These are phyloP conservation scores for Gaultheria prostrata DNA, from an alignment of 148 eudicot species.

Conservation along the genomic window DNA sequence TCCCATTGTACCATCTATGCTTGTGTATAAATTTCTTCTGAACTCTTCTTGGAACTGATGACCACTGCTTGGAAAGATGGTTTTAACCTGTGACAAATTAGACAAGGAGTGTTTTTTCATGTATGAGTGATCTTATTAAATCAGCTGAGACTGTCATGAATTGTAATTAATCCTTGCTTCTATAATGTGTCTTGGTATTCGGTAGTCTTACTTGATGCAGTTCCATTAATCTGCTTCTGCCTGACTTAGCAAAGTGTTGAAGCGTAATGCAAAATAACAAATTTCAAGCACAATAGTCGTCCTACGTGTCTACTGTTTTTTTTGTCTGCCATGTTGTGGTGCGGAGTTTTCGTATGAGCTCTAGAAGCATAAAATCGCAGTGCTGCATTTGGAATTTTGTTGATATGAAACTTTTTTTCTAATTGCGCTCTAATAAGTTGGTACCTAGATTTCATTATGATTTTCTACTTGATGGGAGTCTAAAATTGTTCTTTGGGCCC, in stretches of 20 bases:
- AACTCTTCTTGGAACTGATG: too few relatives aligned
- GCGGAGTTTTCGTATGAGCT: background rate
- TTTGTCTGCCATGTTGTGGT: background rate
- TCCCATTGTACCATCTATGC: too few relatives aligned
- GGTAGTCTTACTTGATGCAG: background rate
- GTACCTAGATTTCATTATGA: background rate
- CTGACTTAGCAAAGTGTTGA: background rate
- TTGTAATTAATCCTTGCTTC: background rate
- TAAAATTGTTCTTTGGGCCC: background rate
- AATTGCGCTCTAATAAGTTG: too few relatives aligned
- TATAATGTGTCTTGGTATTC: background rate
- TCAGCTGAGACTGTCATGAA: background rate
- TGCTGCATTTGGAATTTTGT: background rate
- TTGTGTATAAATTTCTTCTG: too few relatives aligned
- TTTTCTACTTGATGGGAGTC: background rate
- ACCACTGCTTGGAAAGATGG: too few relatives aligned
- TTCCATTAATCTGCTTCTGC: background rate
- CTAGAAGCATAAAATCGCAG: background rate
- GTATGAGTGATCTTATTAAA: background rate
- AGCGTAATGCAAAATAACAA: background rate
- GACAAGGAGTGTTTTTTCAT: background rate
- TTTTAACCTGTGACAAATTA: too few relatives aligned
- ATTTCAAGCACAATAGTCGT: background rate
- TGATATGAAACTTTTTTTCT: too few relatives aligned
- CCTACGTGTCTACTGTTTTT: background rate